phyloP scores from a whole-genome alignment of 495 filamentous ascomycete genomes.

The Tuber microsphaerosporum region DNA sequence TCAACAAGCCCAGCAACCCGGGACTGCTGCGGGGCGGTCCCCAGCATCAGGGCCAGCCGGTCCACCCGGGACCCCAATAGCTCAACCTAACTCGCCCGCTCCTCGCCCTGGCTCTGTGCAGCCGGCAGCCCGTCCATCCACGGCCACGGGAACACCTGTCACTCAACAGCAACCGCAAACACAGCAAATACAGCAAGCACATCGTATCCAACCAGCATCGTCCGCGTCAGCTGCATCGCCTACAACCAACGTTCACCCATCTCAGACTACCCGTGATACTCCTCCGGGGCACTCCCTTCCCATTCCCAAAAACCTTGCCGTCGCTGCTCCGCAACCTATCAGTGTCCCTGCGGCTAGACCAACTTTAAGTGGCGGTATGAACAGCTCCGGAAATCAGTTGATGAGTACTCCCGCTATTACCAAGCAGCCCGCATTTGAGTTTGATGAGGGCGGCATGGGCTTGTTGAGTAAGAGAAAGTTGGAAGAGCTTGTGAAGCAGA shows the following conservation, averaged over 20 bases:
- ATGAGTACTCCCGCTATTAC: conserved; percentile 79
- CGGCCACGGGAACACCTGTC: conserved; percentile 32
- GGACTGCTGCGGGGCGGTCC: conserved; percentile 15
- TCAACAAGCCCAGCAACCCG: conserved; percentile 12
- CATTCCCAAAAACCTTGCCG: conserved; percentile 72
- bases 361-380: conserved; percentile 67
- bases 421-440: conserved; percentile 69
- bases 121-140: conserved; percentile 26
- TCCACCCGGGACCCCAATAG: conserved; percentile 24
- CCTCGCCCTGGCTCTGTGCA: conserved; percentile 33
- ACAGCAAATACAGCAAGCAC: conserved; percentile 29
- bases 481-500: conserved; percentile 87
- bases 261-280: conserved; percentile 45
- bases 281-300: conserved; percentile 48
- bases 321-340: conserved; percentile 63
- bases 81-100: conserved; percentile 36
- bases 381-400: conserved; percentile 62
- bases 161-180: conserved; percentile 28
- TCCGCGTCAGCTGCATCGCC: conserved; percentile 40
- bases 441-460: conserved; percentile 82
- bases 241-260: conserved; percentile 49
- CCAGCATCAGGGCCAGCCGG: conserved; percentile 11
- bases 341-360: conserved; percentile 63
- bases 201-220: conserved; percentile 29
- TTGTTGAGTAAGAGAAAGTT: conserved; percentile 93